Evolutionary conservation across 768 basidiomycete species (phyloP), one percentile per base, ranked within the genome.

Genomic region (Zangia roseola): DNA sequence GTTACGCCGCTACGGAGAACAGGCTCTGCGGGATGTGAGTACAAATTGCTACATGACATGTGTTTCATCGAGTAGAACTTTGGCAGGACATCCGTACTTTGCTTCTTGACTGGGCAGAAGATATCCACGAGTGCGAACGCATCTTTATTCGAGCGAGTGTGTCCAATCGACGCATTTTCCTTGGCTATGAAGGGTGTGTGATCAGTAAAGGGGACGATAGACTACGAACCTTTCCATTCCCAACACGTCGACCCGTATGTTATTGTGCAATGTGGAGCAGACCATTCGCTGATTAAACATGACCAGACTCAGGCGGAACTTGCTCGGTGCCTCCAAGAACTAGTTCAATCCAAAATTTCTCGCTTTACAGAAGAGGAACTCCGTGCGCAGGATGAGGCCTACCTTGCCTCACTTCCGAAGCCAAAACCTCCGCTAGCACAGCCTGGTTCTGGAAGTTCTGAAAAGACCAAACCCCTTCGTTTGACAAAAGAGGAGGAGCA

Each of bases 1-100:
- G 69, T 77, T 99, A 6, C 86, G 97, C 59, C 83, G 97, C 49
- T 97, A 97, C 60, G 97, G 97, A 36, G 97, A 99, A 64, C 87
- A 91, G 64, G 89, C 92, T 16, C 72, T 99, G 33, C 82, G 85
- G 59, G 94, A 97, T 50, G 91, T 93, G 57, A 56, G 83, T 64
- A 5, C n/a, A 19, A 25, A 35, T n/a, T 10, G 8, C 4, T 26
- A 30, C 16, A n/a, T n/a, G 41, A n/a, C 23, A 10, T 39, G 7
- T 10, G 19, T 24, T 38, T 19, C 30, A 20, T 25, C 39, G 31
- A 12, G 7, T 25, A 19, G 28, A 47, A 28, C 25, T 17, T 50
- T 31, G 33, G 43, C 48, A 94, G 87, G 97, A 99, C 61, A 97
- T 99, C 48, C 86, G 91, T 17, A 82, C 76, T 47, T 74, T 98